These are phyloP conservation scores for Ceratocystis albifundus DNA, from an alignment of 2,329 filamentous ascomycete genomes.

Conservation along the genomic window DNA sequence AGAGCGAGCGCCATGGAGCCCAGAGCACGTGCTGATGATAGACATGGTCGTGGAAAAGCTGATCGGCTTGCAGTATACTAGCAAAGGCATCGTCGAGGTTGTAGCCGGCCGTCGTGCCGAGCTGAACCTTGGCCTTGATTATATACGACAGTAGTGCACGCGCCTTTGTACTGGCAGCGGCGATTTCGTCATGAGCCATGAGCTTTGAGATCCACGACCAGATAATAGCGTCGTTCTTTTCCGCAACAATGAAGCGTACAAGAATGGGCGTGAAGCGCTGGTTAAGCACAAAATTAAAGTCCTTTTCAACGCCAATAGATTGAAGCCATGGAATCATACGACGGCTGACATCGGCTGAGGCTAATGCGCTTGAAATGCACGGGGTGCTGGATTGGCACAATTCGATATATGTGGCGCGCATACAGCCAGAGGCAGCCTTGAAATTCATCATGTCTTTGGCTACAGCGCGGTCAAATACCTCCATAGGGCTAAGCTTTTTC, in stretches of 20 bases:
- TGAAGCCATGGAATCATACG: constrained; percentile 45
- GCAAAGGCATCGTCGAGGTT: constrained; percentile 41
- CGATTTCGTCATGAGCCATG: constrained; percentile 27
- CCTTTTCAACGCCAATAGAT: constrained; percentile 38
- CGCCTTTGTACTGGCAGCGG: constrained; percentile 26
- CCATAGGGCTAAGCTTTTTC: constrained; percentile 36
- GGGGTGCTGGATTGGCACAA: constrained; percentile 30
- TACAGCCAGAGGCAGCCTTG: constrained; percentile 42
- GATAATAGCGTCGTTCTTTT: constrained; percentile 39
- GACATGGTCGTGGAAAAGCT: constrained; percentile 32
- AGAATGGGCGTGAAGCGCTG: constrained; percentile 33
- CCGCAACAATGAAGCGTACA: constrained; percentile 41
- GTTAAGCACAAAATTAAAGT: constrained; percentile 37
- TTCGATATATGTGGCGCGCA: constrained; percentile 38
- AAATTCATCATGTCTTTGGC: constrained; percentile 46
- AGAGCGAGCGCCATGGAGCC: constrained; percentile 37
- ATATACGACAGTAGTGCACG: constrained; percentile 32
- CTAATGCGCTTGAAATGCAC: constrained; percentile 31
- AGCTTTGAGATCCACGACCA: constrained; percentile 44
- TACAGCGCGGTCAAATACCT: constrained; percentile 46
- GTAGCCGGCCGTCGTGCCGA: constrained; percentile 24
- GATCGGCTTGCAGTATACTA: constrained; percentile 37
- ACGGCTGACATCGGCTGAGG: constrained; percentile 36
- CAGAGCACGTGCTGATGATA: constrained; percentile 31
- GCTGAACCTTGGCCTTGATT: constrained; percentile 34